phyloP scores from a whole-genome alignment of 768 basidiomycete genomes.

The Galerina marginata region DNA sequence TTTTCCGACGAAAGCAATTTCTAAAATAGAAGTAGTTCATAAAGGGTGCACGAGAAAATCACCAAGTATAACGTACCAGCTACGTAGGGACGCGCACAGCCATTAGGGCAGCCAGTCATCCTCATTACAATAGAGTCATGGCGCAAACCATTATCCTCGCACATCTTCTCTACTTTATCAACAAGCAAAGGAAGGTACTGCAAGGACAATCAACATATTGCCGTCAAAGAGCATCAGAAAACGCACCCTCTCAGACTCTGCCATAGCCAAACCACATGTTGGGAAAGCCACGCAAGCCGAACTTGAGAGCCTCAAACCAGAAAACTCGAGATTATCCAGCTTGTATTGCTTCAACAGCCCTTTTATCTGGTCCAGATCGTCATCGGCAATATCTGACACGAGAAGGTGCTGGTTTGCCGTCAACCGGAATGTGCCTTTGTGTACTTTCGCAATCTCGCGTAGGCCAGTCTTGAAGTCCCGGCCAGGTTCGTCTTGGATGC shows the following conservation, averaged over 20 bases:
- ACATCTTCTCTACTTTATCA: slow-evolving; percentile 93
- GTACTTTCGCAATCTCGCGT: slow-evolving; percentile 89
- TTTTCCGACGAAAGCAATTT: slow-evolving; percentile 96
- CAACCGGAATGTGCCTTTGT: slow-evolving; percentile 92
- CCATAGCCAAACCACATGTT: slow-evolving; percentile 74
- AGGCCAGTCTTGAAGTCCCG: slow-evolving; percentile 92
- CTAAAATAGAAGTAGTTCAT: slow-evolving; percentile 40
- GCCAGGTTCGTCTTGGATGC: slow-evolving; percentile 92
- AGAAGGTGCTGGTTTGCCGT: slow-evolving; percentile 96
- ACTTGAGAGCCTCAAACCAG: slow-evolving; percentile 82
- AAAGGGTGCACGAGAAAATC: slow-evolving; percentile 2
- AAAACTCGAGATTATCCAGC: slow-evolving; percentile 84
- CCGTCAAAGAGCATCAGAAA: not conserved
- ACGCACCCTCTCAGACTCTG: slow-evolving; percentile 60
- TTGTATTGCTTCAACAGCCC: slow-evolving; percentile 80
- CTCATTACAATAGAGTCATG: slow-evolving; percentile 98
- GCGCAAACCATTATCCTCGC: slow-evolving; percentile 90
- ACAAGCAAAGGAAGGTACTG: slow-evolving; percentile 92
- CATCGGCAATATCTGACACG: slow-evolving; percentile 79
- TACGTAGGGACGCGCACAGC: slow-evolving; percentile 91
- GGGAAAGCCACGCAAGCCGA: slow-evolving; percentile 99
- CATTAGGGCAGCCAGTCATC: slow-evolving; percentile 97
- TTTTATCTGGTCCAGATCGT: slow-evolving; percentile 81
- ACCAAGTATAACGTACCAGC: slow-evolving; percentile 58
- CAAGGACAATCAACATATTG: not conserved